phyloP scores from a whole-genome alignment of 2,329 filamentous ascomycete genomes.

The Colletotrichum echinochloae region DNA sequence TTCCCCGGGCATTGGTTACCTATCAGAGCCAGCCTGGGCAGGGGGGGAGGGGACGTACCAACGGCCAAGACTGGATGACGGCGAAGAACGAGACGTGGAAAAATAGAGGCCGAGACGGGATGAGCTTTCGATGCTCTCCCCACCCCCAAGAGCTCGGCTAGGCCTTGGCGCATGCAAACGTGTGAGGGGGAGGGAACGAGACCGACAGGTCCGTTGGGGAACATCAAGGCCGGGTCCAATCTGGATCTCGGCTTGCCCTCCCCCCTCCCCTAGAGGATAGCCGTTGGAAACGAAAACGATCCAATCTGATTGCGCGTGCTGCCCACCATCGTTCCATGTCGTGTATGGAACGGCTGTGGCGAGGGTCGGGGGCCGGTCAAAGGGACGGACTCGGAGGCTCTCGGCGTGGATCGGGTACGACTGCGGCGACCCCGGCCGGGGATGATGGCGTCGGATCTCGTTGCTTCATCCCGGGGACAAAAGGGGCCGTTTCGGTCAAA shows the following conservation, averaged over 20 bases:
- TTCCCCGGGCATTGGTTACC: not conserved
- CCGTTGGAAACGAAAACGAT: not conserved
- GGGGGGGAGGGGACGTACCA: not conserved
- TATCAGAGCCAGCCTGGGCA: not conserved
- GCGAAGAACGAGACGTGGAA: constrained; percentile 36
- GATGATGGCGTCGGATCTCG: not conserved
- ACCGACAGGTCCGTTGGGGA: not conserved
- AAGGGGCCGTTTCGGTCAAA: not conserved
- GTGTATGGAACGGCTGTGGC: not conserved
- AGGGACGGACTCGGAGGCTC: not conserved
- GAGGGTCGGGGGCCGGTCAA: not conserved
- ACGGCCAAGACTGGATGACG: not conserved
- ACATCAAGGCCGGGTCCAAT: not conserved
- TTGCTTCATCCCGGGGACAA: not conserved
- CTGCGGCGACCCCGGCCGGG: not conserved
- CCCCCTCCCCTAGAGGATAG: not conserved
- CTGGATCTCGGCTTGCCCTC: constrained; percentile 1
- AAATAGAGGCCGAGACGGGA: constrained; percentile 30
- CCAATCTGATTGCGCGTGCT: not conserved
- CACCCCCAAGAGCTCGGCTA: constrained; percentile 21
- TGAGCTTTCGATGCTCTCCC: constrained; percentile 29
- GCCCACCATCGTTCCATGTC: not conserved
- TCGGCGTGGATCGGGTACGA: not conserved
- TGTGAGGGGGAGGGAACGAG: constrained; percentile 8
- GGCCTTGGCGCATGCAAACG: constrained; percentile 29